These are phyloP conservation scores for Trichosporon sp. DNA, from an alignment of 1,284 basidiomycete genomes.

Conservation along the genomic window DNA sequence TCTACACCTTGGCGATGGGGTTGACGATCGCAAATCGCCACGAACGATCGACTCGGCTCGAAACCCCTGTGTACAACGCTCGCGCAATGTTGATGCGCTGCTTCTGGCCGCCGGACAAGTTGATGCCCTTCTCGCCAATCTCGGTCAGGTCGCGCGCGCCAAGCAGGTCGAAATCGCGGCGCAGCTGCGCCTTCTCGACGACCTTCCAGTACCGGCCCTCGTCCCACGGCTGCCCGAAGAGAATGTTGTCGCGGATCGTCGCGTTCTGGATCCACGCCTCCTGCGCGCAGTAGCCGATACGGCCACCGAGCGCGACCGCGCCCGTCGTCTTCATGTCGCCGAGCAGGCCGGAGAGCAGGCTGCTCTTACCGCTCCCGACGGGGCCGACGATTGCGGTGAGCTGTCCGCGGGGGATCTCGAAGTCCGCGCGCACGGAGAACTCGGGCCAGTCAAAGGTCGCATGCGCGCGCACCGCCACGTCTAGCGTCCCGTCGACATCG, in stretches of 20 bases:
- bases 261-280: slow-evolving; percentile 88
- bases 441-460: slow-evolving; percentile 67
- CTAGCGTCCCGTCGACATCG: slow-evolving; percentile 59
- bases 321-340: slow-evolving; percentile 69
- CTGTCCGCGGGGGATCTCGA: slow-evolving; percentile 64
- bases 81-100: slow-evolving; percentile 67
- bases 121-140: slow-evolving; percentile 55
- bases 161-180: slow-evolving; percentile 69
- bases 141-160: slow-evolving; percentile 73
- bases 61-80: no score
- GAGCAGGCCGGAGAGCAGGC: slow-evolving; percentile 62
- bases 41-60: no score
- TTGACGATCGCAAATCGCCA: no score
- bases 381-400: slow-evolving; percentile 69
- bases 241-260: slow-evolving; percentile 62
- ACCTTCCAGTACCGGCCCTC: slow-evolving; percentile 70
- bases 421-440: slow-evolving; percentile 25
- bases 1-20: no score
- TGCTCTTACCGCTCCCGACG: slow-evolving; percentile 64
- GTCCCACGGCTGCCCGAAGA: slow-evolving; percentile 71
- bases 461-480: slow-evolving; percentile 62
- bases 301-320: slow-evolving; percentile 69
- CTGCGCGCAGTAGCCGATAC: slow-evolving; percentile 73
- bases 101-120: slow-evolving; percentile 54
- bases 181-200: slow-evolving; percentile 65